These are phyloP conservation scores for Lophiostoma macrostomum DNA, from an alignment of 495 filamentous ascomycete species.

Conservation along the genomic window DNA sequence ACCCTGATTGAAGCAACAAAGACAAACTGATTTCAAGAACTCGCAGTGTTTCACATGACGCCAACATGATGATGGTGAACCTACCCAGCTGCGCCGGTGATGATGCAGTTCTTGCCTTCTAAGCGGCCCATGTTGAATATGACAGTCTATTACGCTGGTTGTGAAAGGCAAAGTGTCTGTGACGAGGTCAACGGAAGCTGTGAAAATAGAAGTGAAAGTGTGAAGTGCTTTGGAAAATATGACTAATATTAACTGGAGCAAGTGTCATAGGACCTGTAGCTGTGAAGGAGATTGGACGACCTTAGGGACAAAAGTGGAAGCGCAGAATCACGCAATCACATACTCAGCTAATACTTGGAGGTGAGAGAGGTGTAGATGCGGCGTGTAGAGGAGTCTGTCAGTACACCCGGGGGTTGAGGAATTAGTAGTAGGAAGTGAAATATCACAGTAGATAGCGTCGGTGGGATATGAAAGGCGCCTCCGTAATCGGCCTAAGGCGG, in stretches of 20 bases:
- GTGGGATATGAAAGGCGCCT: conserved; percentile 9
- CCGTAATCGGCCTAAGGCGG: conserved; percentile 27
- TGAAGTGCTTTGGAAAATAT: not conserved
- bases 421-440: not conserved
- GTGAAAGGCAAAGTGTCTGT: not conserved
- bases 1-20: no score
- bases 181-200: not conserved
- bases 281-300: not conserved
- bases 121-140: conserved; percentile 54
- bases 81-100: conserved; percentile 91
- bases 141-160: not conserved
- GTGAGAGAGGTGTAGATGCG: not conserved
- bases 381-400: not conserved
- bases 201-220: not conserved
- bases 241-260: conserved; percentile 20
- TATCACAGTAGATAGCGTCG: conserved; percentile 23
- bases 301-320: not conserved
- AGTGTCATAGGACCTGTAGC: not conserved
- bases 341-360: not conserved
- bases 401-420: not conserved
- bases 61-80: conserved; percentile 37
- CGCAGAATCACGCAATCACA: not conserved
- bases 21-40: no score
- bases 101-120: conserved; percentile 85
- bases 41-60: no score